Evolutionary conservation across 2,329 filamentous ascomycete species (phyloP), one percentile per base, ranked within the genome.

Genomic region (Phoma sp.): DNA sequence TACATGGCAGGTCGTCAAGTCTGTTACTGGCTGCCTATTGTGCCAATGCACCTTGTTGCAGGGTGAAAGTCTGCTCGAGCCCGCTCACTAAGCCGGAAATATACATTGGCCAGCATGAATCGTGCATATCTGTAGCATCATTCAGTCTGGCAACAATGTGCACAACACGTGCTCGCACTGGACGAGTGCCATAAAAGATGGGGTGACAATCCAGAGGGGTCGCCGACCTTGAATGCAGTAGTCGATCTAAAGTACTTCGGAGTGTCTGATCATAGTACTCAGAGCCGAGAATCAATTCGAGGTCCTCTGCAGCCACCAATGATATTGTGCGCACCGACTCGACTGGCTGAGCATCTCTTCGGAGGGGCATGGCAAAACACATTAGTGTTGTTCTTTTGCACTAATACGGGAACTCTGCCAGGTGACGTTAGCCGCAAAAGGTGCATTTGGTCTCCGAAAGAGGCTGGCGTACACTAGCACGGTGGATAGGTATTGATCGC

Each of bases 241-340:
- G 31, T 45, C 21, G 25, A 29, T 33, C 52, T 50, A 46, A 32
- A 39, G 36, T 37, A 45, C 27, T 38, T 24, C 43, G 43, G 41
- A 36, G 7, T 43, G 41, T 43, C 47, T 55, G 41, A 51, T 51
- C 46, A 43, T 24, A 29, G 52, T 38, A 51, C 17, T 22, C 24
- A 46, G 32, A 25, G 22, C 41, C 46, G 47, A 55, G 43, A 46
- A 51, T 51, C 43, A 43, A 29, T n/a, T 32, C 32, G 19, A 50
- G 37, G 43, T 51, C 37, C n/a, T 36, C 25, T 6, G 21, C 7
- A 38, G 21, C 46, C 22, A 41, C 46, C 41, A 51, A 38, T 37
- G 12, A 36, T 35, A 15, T 12, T 12, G n/a, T n/a, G 19, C 2
- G 12, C 13, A 32, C 36, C 37, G 36, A 47, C 13, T 52, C 43